Evolutionary conservation across 2,329 filamentous ascomycete genomes (phyloP).

Genomic region (Aspergillus fumigatiaffinis): DNA sequence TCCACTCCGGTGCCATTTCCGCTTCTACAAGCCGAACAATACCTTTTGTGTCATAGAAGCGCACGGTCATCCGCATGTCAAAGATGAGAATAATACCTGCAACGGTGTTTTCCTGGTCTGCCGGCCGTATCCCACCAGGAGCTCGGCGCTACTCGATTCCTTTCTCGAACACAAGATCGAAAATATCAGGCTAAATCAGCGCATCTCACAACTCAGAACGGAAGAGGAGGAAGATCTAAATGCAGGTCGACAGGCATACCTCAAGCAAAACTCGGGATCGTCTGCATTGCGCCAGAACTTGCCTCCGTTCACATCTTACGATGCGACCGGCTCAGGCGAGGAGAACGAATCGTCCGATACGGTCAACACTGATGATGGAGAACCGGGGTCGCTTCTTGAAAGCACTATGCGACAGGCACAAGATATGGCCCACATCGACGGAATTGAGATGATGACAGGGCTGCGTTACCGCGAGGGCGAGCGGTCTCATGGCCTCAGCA

Average conservation of each 20-base stretch:
- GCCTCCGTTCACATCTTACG: conserved; percentile 16
- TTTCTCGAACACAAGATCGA: conserved; percentile 97
- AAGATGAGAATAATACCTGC: conserved; percentile 66
- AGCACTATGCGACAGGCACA: conserved; percentile 80
- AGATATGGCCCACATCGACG: conserved; percentile 71
- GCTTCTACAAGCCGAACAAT: conserved; percentile 71
- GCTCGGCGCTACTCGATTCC: conserved; percentile 78
- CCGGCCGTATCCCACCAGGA: conserved; percentile 83
- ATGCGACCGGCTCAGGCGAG: conserved; percentile 48
- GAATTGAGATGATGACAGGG: conserved; percentile 90
- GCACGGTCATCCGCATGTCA: conserved; percentile 87
- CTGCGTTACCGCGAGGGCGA: conserved; percentile 85
- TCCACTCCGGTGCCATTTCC: conserved; percentile 77
- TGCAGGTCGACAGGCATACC: conserved; percentile 56
- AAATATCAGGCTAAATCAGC: conserved; percentile 79
- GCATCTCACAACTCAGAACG: conserved; percentile 77
- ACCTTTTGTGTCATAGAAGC: conserved; percentile 79
- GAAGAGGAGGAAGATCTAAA: conserved; percentile 81
- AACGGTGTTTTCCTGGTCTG: conserved; percentile 93
- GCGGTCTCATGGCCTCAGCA: conserved; percentile 80
- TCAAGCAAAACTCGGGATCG: conserved; percentile 53
- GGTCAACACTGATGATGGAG: conserved; percentile 28
- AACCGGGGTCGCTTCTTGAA: conserved; percentile 59
- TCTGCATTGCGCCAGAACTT: background rate
- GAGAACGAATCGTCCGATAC: conserved; percentile 34